Conservation (phyloP, 2,329 filamentous ascomycete species). For the Lachnellula occidentalis region DNA sequence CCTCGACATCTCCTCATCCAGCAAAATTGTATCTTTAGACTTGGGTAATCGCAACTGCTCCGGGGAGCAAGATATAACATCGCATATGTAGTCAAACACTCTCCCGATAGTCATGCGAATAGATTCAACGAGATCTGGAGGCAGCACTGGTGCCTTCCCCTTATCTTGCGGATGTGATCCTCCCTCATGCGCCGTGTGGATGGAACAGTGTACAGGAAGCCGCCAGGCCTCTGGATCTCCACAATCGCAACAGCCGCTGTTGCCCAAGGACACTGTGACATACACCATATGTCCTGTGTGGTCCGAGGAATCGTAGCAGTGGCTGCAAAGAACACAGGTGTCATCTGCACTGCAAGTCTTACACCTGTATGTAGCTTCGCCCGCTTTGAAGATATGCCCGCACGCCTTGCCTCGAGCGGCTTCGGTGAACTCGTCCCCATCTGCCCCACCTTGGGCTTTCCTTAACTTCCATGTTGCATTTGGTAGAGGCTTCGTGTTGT, state of each 20-base stretch:
- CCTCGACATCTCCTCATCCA: constrained; percentile 76
- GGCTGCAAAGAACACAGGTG: constrained; percentile 89
- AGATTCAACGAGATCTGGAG: constrained; percentile 67
- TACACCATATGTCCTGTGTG: constrained; percentile 90
- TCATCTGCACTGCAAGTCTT: constrained; percentile 92
- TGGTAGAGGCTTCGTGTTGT: constrained; percentile 55
- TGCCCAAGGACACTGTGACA: constrained; percentile 81
- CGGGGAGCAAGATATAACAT: constrained; percentile 95
- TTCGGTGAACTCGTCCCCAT: constrained; percentile 91
- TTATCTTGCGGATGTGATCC: constrained; percentile 48
- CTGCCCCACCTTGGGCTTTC: constrained; percentile 84
- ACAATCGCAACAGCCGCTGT: constrained; percentile 95
- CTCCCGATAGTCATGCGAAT: constrained; percentile 83
- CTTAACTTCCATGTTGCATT: constrained; percentile 66
- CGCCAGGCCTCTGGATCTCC: constrained; percentile 95
- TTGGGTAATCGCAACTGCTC: constrained; percentile 88
- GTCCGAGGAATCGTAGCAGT: constrained; percentile 92
- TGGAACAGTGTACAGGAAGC: constrained; percentile 81
- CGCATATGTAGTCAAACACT: constrained; percentile 89
- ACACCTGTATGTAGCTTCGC: constrained; percentile 91
- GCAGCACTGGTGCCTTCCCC: constrained; percentile 56
- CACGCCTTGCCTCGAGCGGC: constrained; percentile 88
- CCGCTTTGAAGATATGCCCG: constrained; percentile 93
- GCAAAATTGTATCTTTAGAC: constrained; percentile 70
- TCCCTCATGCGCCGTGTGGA: constrained; percentile 66